Conservation (phyloP, 1,139 yeast species). For the Blastobotrys illinoisensis region DNA sequence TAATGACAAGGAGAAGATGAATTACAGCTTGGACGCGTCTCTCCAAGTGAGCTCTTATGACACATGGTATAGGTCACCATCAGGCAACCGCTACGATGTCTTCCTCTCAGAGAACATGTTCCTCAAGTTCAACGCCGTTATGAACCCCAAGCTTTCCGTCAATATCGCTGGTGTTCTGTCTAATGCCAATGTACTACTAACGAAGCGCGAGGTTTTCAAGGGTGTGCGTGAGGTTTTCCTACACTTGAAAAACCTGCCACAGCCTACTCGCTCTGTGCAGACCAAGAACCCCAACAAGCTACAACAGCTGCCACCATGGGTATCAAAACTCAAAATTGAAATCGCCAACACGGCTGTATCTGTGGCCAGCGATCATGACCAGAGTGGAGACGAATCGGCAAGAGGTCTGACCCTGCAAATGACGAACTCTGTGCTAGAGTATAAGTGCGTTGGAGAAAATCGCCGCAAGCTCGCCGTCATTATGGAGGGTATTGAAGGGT, state of each 20-base stretch:
- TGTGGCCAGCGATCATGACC: slow-evolving; percentile 22
- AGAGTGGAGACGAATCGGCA: slow-evolving; percentile 16
- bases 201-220: slow-evolving; percentile 27
- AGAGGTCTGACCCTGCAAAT: slow-evolving; percentile 23
- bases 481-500: slow-evolving; percentile 29
- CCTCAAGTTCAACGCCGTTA: slow-evolving; percentile 25
- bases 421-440: slow-evolving; percentile 21
- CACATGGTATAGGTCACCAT: slow-evolving; percentile 30
- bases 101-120: slow-evolving; percentile 27
- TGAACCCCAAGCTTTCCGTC: slow-evolving; percentile 28
- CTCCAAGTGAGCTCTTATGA: slow-evolving; percentile 27
- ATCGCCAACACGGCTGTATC: slow-evolving; percentile 28
- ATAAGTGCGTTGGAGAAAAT: slow-evolving; percentile 13
- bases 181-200: slow-evolving; percentile 24
- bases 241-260: slow-evolving; percentile 15
- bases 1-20: slow-evolving; percentile 18
- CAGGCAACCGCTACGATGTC: slow-evolving; percentile 29
- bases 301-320: slow-evolving; percentile 32
- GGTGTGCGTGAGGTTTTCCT: slow-evolving; percentile 25
- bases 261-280: background rate
- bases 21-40: slow-evolving; percentile 25
- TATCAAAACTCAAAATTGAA: slow-evolving; percentile 25
- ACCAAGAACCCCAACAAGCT: slow-evolving; percentile 12
- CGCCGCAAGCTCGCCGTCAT: slow-evolving; percentile 18
- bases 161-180: slow-evolving; percentile 23